Evolutionary conservation across 2,329 filamentous ascomycete genomes (phyloP), one percentile per base, ranked within the genome.

Genomic region (Fusarium metavorans): DNA sequence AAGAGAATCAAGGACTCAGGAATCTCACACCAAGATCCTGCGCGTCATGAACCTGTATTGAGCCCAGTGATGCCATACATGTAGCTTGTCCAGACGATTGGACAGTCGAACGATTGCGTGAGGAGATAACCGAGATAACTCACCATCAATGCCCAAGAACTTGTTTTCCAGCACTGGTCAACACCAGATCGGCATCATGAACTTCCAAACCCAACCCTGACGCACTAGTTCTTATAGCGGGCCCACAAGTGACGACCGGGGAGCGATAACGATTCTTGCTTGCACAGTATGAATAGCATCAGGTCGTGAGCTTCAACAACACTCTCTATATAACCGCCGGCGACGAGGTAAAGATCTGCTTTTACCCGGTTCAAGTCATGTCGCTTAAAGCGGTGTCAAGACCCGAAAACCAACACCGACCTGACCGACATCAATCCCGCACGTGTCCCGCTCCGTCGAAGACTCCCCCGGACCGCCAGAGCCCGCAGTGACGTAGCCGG

Each of bases 401-500:
- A 35, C 37, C 62, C 54, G 25, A 34, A 34, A 34, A 41, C n/a
- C 16, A 32, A 35, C 48, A 43, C 39, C 32, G 63, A 60, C 37
- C 16, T 50, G 45, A 50, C 45, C 45, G 25, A 30, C 30, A 41
- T 23, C 32, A 37, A 54, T 54, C 57, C 58, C 23, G 43, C 20
- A 32, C 48, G 27, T 52, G 48, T 30, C 43, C 43, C 58, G 35
- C 50, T 30, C 35, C 41, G 34, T 52, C 23, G 10, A 58, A 6
- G 13, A 14, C 45, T 25, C 20, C 20, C 43, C 34, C 56, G 56
- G 56, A 39, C 56, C 56, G 56, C 14, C n/a, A 18, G 25, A 57
- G 23, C 37, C 54, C 45, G 37, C 66, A 61, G 64, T 78, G 76
- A 78, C 76, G 76, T 78, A 77, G 54, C 11, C 16, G 27, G 60